Base-by-base conservation (phyloP, 441 rosid species). In the Adansonia madagascariensis region DNA sequence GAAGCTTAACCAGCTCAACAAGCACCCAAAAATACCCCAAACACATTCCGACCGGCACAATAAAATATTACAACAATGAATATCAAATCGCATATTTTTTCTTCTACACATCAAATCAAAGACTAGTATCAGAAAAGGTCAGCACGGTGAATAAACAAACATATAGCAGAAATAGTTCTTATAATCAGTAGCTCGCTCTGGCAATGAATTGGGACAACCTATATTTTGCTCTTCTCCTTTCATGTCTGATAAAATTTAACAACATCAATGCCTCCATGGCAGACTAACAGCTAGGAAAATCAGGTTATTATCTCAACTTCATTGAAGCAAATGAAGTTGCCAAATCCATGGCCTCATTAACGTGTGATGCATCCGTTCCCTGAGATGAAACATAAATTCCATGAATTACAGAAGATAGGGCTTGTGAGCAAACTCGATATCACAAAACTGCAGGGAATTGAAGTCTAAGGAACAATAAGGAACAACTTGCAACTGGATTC, bases 341-440 rank as follows among this genome's bases (percentile, higher is more conserved):
- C 86, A 94, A 65, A 60, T 85, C 87, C 84, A 94, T 90, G 79
- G 97, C 97, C 65, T 82, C 89, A 8, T 82, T 86, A 74, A 97
- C 78, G n/a, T 87, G 89, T 1, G 88, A 82, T 24, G 93, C 98
- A 82, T 94, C 97, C 8, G 97, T 92, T 82, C 98, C 99, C 98
- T 94, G 86, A 75, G 75, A 75, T 46, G 3, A 4, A 72, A 15
- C 0, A 71, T 12, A 44, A n/a, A 78, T 4, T 47, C 65, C 52
- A 4, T 22, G 56, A 66, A n/a, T 49, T 46, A 53, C 18, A 10
- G 14, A 14, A 72, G 2, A 17, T 6, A 60, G 43, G 14, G 39
- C 61, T 60, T 1, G 17, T 12, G 24, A 8, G 41, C 60, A 9
- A 50, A 39, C n/a, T 39, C 15, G 8, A 3, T 44, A 57, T 4